A percentile compares a stretch with the other conserved stretches of the same genome.
Conservation (phyloP, 176 grass and related monocot species). For the Paspalum notatum region DNA sequence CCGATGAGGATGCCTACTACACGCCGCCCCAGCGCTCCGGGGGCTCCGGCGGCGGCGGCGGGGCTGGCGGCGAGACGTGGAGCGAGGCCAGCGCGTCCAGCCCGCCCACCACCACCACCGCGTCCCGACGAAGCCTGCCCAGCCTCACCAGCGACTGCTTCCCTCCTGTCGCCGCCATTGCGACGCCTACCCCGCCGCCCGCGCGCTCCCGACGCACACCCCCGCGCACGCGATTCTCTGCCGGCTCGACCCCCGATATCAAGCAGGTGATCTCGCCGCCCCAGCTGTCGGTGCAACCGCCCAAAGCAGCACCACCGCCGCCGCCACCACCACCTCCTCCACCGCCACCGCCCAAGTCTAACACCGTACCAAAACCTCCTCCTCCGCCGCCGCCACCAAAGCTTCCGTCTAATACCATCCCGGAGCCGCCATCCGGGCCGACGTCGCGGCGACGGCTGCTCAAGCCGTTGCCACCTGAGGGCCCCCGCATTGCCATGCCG, state of each 20-base stretch:
- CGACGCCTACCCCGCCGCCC: constrained; percentile 50
- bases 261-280: constrained; percentile 71
- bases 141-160: constrained; percentile 78
- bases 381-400: constrained; percentile 51
- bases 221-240: constrained; percentile 74
- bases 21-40: constrained; percentile 65
- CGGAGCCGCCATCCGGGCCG: constrained; percentile 37
- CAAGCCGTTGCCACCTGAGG: constrained; percentile 82
- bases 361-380: constrained; percentile 33
- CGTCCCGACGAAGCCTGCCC: constrained; percentile 83
- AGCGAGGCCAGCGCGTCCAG: constrained; percentile 72
- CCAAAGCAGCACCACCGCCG: constrained; percentile 49
- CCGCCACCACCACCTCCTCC: constrained; percentile 48
- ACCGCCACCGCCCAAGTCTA: constrained; percentile 41
- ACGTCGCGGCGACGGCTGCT: constrained; percentile 70
- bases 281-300: constrained; percentile 37
- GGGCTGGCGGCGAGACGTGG: constrained; percentile 47
- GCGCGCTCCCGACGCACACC: constrained; percentile 76
- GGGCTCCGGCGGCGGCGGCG: constrained; percentile 49
- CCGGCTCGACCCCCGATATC: constrained; percentile 66
- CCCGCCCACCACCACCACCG: constrained; percentile 62
- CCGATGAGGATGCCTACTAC: constrained; percentile 88
- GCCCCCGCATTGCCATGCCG: constrained; percentile 65
- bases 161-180: constrained; percentile 35
- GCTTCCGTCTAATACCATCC: constrained; percentile 20